These are phyloP conservation scores for Saccharum spontaneum DNA, from an alignment of 176 grass and related monocot genomes.

Conservation along the genomic window DNA sequence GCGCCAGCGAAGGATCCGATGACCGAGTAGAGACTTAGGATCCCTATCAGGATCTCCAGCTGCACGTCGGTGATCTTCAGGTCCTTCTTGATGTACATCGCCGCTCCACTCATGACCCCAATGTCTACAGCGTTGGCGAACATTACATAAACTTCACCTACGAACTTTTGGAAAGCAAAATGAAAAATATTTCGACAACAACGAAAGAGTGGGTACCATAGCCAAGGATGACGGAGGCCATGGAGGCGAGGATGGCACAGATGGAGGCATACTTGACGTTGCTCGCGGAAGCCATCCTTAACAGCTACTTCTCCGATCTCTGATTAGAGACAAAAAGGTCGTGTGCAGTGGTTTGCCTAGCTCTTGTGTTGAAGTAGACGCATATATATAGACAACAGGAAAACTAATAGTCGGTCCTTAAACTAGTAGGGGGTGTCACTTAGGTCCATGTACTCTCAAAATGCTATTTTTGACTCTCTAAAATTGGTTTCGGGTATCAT, in stretches of 20 bases:
- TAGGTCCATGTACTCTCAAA: too few relatives aligned
- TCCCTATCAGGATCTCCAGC: slow-evolving; percentile 61
- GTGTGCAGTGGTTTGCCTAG: background rate
- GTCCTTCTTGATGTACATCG: slow-evolving; percentile 53
- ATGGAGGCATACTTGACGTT: slow-evolving; percentile 50
- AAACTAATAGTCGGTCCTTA: too few relatives aligned
- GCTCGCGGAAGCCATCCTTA: background rate
- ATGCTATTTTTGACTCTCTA: too few relatives aligned
- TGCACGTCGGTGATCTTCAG: slow-evolving; percentile 48
- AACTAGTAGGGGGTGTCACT: too few relatives aligned
- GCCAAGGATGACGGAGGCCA: slow-evolving; percentile 66
- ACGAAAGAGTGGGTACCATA: slow-evolving; percentile 37
- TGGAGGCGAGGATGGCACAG: slow-evolving; percentile 63
- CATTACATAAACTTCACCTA: background rate
- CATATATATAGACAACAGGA: background rate
- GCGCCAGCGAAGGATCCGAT: slow-evolving; percentile 59
- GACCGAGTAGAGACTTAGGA: slow-evolving; percentile 65
- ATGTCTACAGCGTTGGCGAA: slow-evolving; percentile 24
- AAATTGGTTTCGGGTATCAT: too few relatives aligned
- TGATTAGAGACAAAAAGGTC: background rate
- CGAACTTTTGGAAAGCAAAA: background rate
- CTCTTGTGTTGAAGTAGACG: background rate
- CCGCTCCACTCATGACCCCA: slow-evolving; percentile 74
- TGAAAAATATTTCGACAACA: background rate
- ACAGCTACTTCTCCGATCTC: background rate